Percentiles rank a stretch among this genome's conserved stretches.
Conservation (phyloP, 2,329 filamentous ascomycete species). For the Monosporascus sp. region DNA sequence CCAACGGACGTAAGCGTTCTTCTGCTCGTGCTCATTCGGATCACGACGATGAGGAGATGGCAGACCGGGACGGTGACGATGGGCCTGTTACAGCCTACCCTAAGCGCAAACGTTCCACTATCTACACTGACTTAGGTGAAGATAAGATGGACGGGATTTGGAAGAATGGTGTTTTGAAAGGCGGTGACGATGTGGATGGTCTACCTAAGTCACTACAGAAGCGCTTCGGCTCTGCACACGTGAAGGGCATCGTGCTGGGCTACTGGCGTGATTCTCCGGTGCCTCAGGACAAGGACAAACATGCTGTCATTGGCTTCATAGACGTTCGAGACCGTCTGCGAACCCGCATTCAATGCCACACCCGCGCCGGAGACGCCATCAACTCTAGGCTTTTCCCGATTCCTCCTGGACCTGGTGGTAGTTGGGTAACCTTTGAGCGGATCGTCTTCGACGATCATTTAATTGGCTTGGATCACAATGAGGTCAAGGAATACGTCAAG, state of each 20-base stretch:
- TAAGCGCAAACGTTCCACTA: constrained; percentile 51
- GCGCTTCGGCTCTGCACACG: constrained; percentile 22
- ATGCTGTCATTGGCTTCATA: constrained; percentile 58
- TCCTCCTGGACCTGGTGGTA: constrained; percentile 55
- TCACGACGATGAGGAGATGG: constrained; percentile 40
- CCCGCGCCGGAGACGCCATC: constrained; percentile 42
- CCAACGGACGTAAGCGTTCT: constrained; percentile 34
- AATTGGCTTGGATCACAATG: constrained; percentile 47
- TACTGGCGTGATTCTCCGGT: constrained; percentile 57
- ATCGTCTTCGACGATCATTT: constrained; percentile 55
- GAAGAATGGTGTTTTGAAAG: constrained; percentile 23
- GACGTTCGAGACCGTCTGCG: constrained; percentile 56
- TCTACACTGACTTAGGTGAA: constrained; percentile 45
- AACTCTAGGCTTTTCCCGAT: constrained; percentile 38
- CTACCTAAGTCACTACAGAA: constrained; percentile 21
- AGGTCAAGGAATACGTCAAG: constrained; percentile 59
- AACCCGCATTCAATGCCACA: constrained; percentile 50
- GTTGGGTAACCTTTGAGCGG: constrained; percentile 59
- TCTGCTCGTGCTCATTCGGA: constrained; percentile 29
- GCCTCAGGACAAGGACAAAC: constrained; percentile 43
- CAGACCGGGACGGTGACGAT: constrained; percentile 34
- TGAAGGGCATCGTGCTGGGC: constrained; percentile 48
- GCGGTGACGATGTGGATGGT: constrained; percentile 24
- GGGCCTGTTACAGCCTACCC: constrained; percentile 37
- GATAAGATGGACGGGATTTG: constrained; percentile 34